Percentiles rank a stretch among this genome's conserved stretches.
Conservation (phyloP, 352 stramenopile species). For the Discostella stelligera region DNA sequence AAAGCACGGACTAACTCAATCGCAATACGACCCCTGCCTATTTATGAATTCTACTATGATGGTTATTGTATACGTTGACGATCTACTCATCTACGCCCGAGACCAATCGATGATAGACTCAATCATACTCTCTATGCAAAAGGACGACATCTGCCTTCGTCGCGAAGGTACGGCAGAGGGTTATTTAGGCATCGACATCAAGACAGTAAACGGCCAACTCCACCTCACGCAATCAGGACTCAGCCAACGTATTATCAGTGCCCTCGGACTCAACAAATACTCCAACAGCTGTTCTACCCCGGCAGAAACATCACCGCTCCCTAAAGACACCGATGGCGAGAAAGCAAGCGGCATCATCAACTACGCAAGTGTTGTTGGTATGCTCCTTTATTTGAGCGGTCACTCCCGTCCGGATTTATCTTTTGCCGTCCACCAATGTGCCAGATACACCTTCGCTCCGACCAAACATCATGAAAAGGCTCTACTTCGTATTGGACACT, state of each 20-base stretch:
- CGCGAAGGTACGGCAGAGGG: slow-evolving; percentile 41
- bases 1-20: slow-evolving; percentile 10
- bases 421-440: slow-evolving; percentile 50
- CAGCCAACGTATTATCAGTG: slow-evolving; percentile 24
- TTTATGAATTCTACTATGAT: slow-evolving; percentile 35
- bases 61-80: slow-evolving; percentile 49
- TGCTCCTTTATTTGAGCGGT: too few species aligned
- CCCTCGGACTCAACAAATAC: slow-evolving; percentile 12
- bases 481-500: slow-evolving; percentile 42
- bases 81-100: slow-evolving; percentile 14
- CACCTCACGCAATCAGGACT: slow-evolving; percentile 45
- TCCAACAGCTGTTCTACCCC: neutral
- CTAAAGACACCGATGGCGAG: neutral
- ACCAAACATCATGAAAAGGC: slow-evolving; percentile 16
- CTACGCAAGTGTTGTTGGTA: too few species aligned
- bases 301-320: neutral
- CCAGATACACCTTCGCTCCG: too few species aligned
- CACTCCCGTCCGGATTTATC: slow-evolving; percentile 24
- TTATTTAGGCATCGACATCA: slow-evolving; percentile 53
- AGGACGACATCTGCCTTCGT: slow-evolving; percentile 6
- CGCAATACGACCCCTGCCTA: slow-evolving; percentile 35
- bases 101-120: slow-evolving; percentile 5
- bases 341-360: neutral
- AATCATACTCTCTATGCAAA: slow-evolving; percentile 20
- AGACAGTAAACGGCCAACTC: slow-evolving; percentile 8